Evolutionary conservation across 768 basidiomycete genomes (phyloP), one percentile per base, ranked within the genome.

Genomic region (Mycena belliarum): DNA sequence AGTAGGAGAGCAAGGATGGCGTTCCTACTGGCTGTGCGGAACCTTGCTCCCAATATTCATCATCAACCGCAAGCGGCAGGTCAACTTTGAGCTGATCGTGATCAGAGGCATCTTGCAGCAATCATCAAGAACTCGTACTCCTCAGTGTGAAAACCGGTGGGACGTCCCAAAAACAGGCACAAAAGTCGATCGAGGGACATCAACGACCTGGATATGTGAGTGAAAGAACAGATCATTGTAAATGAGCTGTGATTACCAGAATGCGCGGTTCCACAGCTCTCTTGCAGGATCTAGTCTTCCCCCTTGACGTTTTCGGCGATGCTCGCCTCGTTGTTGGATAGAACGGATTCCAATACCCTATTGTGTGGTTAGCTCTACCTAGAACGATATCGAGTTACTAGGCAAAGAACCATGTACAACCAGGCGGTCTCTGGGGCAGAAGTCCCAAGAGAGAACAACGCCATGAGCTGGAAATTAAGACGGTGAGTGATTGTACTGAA

Each of bases 61-160:
- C 78, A 46, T 79, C 78, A 53, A 79, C 79, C 64, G 89, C 86
- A 20, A 86, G 79, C 7, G 85, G 86, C 11, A 82, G 75, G 33
- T 88, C 86, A 5, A 84, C 74, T n/a, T n/a, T n/a, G n/a, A n/a
- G n/a, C n/a, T n/a, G n/a, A 60, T 91, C 87, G 63, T 86, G 84
- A 60, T 86, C 86, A 57, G 23, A 12, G 12, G 26, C n/a, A 25
- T 14, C 37, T 24, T 33, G 18, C 15, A 29, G 16, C n/a, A 29
- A 14, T 28, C n/a, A 12, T 46, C 11, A 1, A 15, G 14, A 20
- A n/a, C 42, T 20, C 20, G 28, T 47, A 47, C 46, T 47, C 46
- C 46, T 47, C 46, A 5, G 12, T 2, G 21, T 47, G 28, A 15
- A 47, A 21, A 15, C 29, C 29, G 18, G 29, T 4, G 6, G 46